Percentiles rank a stretch among this genome's conserved stretches.
Conservation (phyloP, 2,329 filamentous ascomycete species). For the Neofusicoccum ribis region DNA sequence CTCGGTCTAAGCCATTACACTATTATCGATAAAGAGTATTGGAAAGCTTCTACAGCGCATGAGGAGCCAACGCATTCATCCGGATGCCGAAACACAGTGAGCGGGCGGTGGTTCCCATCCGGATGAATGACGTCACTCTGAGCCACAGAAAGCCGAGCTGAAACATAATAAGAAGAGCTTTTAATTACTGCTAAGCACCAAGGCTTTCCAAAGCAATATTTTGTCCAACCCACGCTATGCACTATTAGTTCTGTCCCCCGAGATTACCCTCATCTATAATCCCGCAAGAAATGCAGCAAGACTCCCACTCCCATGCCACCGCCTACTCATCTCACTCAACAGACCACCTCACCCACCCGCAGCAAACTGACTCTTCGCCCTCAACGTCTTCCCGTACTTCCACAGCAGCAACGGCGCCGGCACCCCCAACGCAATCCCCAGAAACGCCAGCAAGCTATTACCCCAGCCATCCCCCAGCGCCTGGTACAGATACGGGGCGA, state of each 20-base stretch:
- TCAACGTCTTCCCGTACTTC: slow-evolving; percentile 50
- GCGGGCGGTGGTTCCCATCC: too few relatives aligned
- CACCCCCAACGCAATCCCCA: slow-evolving; percentile 39
- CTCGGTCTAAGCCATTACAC: too few relatives aligned
- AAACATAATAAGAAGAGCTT: too few relatives aligned
- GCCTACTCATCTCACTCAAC: too few relatives aligned
- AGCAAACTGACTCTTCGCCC: slow-evolving; percentile 51
- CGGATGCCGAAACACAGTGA: too few relatives aligned
- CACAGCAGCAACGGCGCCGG: slow-evolving; percentile 54
- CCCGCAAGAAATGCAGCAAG: slow-evolving; percentile 5
- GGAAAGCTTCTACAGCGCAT: too few relatives aligned
- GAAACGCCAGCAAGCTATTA: slow-evolving; percentile 40
- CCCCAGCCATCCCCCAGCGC: slow-evolving; percentile 45
- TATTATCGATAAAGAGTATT: too few relatives aligned
- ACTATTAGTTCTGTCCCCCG: background rate
- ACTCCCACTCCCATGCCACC: background rate
- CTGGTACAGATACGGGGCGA: slow-evolving; percentile 44
- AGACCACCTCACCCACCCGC: slow-evolving; percentile 33
- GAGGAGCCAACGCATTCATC: too few relatives aligned
- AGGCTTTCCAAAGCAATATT: too few relatives aligned
- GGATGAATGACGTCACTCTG: too few relatives aligned
- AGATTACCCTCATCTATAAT: background rate
- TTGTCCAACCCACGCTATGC: background rate
- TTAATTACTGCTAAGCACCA: too few relatives aligned
- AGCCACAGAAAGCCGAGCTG: too few relatives aligned